phyloP scores from a whole-genome alignment of 2,329 filamentous ascomycete species.

The Trichophyton mentagrophytes region DNA sequence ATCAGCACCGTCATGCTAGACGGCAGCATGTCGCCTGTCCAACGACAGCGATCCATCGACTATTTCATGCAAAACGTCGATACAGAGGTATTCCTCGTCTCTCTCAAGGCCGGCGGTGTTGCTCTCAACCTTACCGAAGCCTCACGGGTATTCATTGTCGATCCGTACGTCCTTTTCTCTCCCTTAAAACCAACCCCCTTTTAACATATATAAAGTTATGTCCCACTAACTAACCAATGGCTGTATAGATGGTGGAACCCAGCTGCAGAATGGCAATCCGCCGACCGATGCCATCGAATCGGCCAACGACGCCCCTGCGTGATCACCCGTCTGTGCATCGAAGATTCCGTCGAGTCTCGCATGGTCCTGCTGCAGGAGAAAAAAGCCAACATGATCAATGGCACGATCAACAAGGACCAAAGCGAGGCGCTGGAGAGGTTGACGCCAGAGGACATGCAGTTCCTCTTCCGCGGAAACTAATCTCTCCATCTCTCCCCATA shows the following conservation, averaged over 20 bases:
- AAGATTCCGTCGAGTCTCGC: constrained; percentile 89
- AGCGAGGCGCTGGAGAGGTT: constrained; percentile 74
- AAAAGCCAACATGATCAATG: constrained; percentile 96
- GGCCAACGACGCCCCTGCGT: constrained; percentile 88
- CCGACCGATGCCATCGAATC: constrained; percentile 87
- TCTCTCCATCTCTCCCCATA: no score
- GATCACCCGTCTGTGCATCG: constrained; percentile 87
- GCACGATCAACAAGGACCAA: constrained; percentile 88
- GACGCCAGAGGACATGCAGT: constrained; percentile 85
- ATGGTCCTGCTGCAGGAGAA: constrained; percentile 97
- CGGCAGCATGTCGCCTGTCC: constrained; percentile 88
- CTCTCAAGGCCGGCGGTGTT: constrained; percentile 88
- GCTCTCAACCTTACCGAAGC: constrained; percentile 92
- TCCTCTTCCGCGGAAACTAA: constrained; percentile 66
- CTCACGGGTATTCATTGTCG: constrained; percentile 86
- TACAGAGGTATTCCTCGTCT: constrained; percentile 92
- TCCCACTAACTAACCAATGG: neutral
- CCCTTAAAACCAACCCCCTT: neutral
- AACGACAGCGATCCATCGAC: constrained; percentile 85
- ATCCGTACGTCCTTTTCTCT: constrained; percentile 57
- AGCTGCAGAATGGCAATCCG: constrained; percentile 98
- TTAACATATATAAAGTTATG: neutral
- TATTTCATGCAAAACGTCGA: constrained; percentile 93
- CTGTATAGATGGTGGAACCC: constrained; percentile 89
- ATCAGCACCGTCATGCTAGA: constrained; percentile 98